Base-by-base conservation (phyloP, 2,329 filamentous ascomycete genomes). In the Clonostachys rhizophaga region DNA sequence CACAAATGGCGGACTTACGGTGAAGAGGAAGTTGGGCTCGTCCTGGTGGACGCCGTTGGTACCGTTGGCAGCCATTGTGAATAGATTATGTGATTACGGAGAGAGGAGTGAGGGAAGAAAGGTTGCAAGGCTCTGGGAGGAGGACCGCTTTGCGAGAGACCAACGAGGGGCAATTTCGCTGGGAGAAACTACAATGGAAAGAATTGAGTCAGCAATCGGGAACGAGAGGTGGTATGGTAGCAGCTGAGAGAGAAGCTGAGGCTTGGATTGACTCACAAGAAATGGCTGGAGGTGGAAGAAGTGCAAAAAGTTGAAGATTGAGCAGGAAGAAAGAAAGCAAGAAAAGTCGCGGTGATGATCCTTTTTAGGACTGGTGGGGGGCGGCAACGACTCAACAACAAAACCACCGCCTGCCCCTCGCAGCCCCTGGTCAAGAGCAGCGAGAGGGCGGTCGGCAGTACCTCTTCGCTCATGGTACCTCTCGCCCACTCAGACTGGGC, bases 1-100 rank as follows among this genome's bases (percentile, higher is more conserved):
- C 24, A 30, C 24, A 30, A 30, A 30, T 10, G 37, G 45, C 40
- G 35, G 34, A 53, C 70, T 70, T 76, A 84, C 81, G 63, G 89
- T 94, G 81, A 92, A 92, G 57, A 92, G 82, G 77, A 92, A 92
- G 60, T 83, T 88, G 55, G 84, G 86, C 66, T 77, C 68, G 67
- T 75, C 73, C 60, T 64, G 67, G 51, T 61, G 55, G 44, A 61
- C 57, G 60, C 66, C 70, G 63, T 70, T 64, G 57, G 59, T 52
- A 60, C 71, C 70, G 54, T 65, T 49, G 47, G 68, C 60, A 67
- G 73, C 69, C 83, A 87, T 87, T 73, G 65, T 83, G 75, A 70
- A 45, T 30, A 30, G 24, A 30, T 30, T 30, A 30, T 30, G 24
- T 8, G 24, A 30, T 30, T 30, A 30, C 24, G 24, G 24, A 30